phyloP scores from a whole-genome alignment of 176 grass and related monocot genomes.

The Oryza brachyantha region DNA sequence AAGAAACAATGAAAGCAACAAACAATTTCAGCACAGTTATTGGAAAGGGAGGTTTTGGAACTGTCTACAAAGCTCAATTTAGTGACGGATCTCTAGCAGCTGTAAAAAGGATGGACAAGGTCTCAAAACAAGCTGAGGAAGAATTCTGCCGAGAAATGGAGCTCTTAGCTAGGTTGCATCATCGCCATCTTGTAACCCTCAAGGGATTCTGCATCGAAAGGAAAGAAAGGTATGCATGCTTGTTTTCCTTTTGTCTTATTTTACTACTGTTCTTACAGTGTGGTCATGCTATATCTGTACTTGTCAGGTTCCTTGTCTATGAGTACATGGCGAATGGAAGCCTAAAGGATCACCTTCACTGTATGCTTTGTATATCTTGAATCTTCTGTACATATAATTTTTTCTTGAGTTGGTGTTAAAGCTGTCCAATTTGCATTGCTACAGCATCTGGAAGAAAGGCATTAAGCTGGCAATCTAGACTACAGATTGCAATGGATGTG shows the following conservation, averaged over 20 bases:
- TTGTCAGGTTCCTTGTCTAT: conserved; percentile 84
- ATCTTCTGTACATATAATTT: conserved; percentile 6
- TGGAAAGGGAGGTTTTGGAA: conserved; percentile 98
- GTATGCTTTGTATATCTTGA: conserved; percentile 38
- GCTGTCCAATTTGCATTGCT: conserved; percentile 14
- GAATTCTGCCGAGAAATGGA: conserved; percentile 97
- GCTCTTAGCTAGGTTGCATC: conserved; percentile 88
- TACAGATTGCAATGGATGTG: conserved; percentile 85
- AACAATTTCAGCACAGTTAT: conserved; percentile 77
- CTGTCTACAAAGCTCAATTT: conserved; percentile 84
- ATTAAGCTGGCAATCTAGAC: conserved; percentile 73
- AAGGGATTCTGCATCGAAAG: conserved; percentile 90
- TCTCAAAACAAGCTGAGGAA: conserved; percentile 92
- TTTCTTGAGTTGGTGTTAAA: conserved; percentile 6
- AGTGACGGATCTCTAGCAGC: conserved; percentile 68
- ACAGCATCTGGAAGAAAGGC: conserved; percentile 65
- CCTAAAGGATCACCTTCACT: conserved; percentile 92
- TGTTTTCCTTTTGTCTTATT: neutral
- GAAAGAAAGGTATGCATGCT: conserved; percentile 78
- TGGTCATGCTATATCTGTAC: neutral
- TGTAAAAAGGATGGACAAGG: conserved; percentile 95
- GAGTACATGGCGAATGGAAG: conserved; percentile 99
- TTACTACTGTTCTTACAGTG: neutral
- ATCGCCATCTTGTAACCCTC: conserved; percentile 92
- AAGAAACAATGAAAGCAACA: conserved; percentile 72